Percentiles rank a stretch among this genome's conserved stretches.
Evolutionary conservation across 2,329 filamentous ascomycete species (phyloP).

Genomic region (Monosporascus sp.): DNA sequence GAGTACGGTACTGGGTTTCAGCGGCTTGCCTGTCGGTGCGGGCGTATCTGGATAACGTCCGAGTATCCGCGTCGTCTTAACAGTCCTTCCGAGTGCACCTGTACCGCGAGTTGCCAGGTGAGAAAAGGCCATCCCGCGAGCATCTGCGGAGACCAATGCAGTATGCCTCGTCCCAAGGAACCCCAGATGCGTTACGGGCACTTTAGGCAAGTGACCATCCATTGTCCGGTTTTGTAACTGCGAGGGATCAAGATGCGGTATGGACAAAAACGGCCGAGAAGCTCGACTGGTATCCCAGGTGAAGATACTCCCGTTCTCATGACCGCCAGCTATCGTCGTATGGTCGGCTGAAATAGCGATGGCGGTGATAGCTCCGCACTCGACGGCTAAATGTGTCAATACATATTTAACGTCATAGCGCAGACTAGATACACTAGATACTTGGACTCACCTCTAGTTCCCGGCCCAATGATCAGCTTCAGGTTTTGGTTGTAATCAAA

Average conservation of each 20-base stretch:
- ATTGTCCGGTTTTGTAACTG: conserved; percentile 60
- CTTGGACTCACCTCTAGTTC: conserved; percentile 72
- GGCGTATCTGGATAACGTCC: conserved; percentile 79
- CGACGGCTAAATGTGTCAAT: conserved; percentile 59
- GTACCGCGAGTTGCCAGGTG: conserved; percentile 90
- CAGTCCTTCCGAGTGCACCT: conserved; percentile 75
- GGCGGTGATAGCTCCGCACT: conserved; percentile 82
- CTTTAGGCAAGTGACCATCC: conserved; percentile 78
- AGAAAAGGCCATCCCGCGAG: conserved; percentile 95
- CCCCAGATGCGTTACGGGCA: conserved; percentile 81
- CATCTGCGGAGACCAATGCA: conserved; percentile 90
- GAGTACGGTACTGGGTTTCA: conserved; percentile 91
- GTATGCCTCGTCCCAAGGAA: conserved; percentile 93
- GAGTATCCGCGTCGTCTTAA: conserved; percentile 86
- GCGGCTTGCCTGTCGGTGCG: conserved; percentile 56
- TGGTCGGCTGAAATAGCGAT: conserved; percentile 92
- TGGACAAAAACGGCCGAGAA: conserved; percentile 83
- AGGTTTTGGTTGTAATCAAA: conserved; percentile 97
- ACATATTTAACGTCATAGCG: conserved; percentile 16
- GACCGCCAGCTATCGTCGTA: conserved; percentile 83
- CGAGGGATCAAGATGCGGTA: conserved; percentile 67
- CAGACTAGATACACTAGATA: not conserved
- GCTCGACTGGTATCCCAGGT: conserved; percentile 88
- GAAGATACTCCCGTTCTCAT: conserved; percentile 87
- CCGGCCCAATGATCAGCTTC: conserved; percentile 88